A percentile compares a stretch with the other conserved stretches of the same genome.
Evolutionary conservation across 192 early-diverging fungal genomes (phyloP).

Genomic region (Coemansia sp.): DNA sequence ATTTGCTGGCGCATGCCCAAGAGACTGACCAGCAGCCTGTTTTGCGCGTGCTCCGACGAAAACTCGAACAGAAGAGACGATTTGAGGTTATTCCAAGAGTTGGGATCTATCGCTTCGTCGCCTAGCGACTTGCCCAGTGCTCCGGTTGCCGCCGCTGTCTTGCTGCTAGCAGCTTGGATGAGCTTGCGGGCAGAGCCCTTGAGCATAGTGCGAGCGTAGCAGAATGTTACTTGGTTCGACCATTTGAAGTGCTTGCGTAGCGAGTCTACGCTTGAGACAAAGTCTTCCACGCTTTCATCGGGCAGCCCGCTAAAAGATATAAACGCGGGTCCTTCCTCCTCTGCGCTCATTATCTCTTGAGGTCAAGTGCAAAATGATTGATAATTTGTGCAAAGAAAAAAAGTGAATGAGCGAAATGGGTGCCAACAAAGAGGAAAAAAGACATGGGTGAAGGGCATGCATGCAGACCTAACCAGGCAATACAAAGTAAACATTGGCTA

Average conservation of each 20-base stretch:
- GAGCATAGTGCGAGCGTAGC: conserved; percentile 53
- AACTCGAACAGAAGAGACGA: conserved; percentile 45
- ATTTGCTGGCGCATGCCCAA: conserved; percentile 35
- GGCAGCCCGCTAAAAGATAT: conserved; percentile 48
- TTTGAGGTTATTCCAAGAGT: conserved; percentile 43
- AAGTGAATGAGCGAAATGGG: not conserved
- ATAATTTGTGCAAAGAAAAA: not conserved
- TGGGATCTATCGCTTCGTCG: conserved; percentile 45
- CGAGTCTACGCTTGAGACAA: conserved; percentile 46
- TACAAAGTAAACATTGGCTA: not conserved
- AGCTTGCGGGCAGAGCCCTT: conserved; percentile 44
- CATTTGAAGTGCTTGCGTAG: conserved; percentile 54
- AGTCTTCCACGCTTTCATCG: conserved; percentile 42
- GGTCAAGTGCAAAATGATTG: not conserved
- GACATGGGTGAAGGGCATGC: not conserved
- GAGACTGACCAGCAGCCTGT: conserved; percentile 38
- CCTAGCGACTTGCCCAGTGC: conserved; percentile 8
- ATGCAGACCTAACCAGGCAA: not conserved
- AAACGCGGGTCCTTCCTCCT: conserved; percentile 53
- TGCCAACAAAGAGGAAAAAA: not conserved
- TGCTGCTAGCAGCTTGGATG: conserved; percentile 9
- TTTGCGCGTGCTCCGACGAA: conserved; percentile 23
- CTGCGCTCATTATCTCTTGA: conserved; percentile 18
- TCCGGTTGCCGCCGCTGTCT: not conserved
- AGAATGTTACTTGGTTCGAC: conserved; percentile 49